A percentile compares a stretch with the other conserved stretches of the same genome.
Evolutionary conservation across 2,329 filamentous ascomycete species (phyloP).

Genomic region (Ascochyta lentis): DNA sequence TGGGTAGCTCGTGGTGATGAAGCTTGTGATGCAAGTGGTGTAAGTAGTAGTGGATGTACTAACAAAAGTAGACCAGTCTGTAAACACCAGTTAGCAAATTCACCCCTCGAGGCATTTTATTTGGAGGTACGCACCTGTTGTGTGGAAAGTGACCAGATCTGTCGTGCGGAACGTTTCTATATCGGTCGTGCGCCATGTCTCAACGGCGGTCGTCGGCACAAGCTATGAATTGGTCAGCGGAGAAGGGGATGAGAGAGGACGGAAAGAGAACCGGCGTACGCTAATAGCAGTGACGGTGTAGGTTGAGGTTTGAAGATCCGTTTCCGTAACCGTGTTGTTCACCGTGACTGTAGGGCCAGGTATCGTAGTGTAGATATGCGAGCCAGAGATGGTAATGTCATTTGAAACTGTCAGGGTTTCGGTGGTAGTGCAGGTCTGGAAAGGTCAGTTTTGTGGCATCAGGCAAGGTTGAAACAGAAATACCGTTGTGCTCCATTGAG

Average conservation of each 20-base stretch:
- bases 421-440: conserved; percentile 14
- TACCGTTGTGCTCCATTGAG: not conserved
- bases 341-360: conserved; percentile 9
- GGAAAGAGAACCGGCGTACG: conserved; percentile 8
- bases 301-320: conserved; percentile 8
- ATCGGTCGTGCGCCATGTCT: conserved; percentile 18
- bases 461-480: not conserved
- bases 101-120: not conserved
- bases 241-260: not conserved
- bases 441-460: not conserved
- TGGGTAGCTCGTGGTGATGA: conserved; percentile 25
- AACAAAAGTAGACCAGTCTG: conserved; percentile 21
- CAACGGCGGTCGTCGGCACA: conserved; percentile 25
- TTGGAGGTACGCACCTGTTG: conserved; percentile 7
- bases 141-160: conserved; percentile 12
- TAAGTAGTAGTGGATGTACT: conserved; percentile 22
- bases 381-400: conserved; percentile 17
- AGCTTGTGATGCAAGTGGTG: conserved; percentile 25
- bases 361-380: conserved; percentile 1
- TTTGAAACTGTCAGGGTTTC: conserved; percentile 18
- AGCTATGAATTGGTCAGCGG: conserved; percentile 9
- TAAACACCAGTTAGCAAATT: not conserved
- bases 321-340: conserved; percentile 12
- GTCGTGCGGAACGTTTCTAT: conserved; percentile 21
- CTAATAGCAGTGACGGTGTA: conserved; percentile 27